Evolutionary conservation across 257 asterid species (phyloP), one percentile per base, ranked within the genome.

Genomic region (Penstemon eatonii): DNA sequence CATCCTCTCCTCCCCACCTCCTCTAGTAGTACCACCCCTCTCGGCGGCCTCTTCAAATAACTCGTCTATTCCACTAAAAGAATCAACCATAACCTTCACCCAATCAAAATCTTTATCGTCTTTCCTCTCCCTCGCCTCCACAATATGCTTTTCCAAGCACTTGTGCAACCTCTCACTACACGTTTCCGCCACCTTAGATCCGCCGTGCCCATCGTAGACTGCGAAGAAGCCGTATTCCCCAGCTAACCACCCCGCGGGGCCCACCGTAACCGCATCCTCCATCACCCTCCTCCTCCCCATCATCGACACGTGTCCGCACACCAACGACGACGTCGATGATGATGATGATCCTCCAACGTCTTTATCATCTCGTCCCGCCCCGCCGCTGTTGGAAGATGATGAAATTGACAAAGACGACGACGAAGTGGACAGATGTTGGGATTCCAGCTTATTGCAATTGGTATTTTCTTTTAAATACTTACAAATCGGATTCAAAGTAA

Each of bases 241-340:
- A 1, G 65, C 73, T 5, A 64, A 7, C 59, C 68, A n/a, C 10
- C 49, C 73, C 1, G 74, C 70, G 7, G 84, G 82, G 7, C 68
- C 78, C 42, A 66, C 79, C 0, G 70, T 80, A 12, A 85, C 15
- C 0, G 81, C 73, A 15, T 89, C 96, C 79, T 81, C 92, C 91
- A 87, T 79, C 18, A 18, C 77, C n/a, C 93, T 82, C 64, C 81
- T 71, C 40, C 93, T 72, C 2, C 96, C 96, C 12, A 89, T 68
- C 67, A 84, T 61, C 0, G 93, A 78, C 6, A 84, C 67, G 39
- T 63, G 79, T 9, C 91, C 95, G 8, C 18, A 75, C 0, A 1
- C 54, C 43, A 82, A 46, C 19, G 66, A 15, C 18, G 18, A 15
- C 18, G 18, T 15, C 18, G 18, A 15, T 15, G 18, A 15, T 15